Base-by-base conservation (phyloP, 345 rosid genomes). In the Sisymbrium irio region DNA sequence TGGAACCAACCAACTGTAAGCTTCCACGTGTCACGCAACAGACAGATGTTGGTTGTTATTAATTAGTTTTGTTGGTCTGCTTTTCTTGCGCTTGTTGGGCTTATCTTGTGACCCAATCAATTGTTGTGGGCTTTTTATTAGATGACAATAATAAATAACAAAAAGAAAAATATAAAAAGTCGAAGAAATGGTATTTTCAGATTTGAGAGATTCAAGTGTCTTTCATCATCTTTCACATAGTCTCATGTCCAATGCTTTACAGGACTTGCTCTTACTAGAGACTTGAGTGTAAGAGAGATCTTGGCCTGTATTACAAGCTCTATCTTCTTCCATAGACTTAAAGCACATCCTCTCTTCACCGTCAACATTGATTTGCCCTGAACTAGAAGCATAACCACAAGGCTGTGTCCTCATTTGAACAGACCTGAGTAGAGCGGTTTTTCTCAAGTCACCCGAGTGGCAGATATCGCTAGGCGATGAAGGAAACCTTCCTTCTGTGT, bases 391-490 rank as follows among this genome's bases (percentile, higher is more conserved):
- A 78, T 67, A 74, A 50, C 82, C 78, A 17, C 84, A 74, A 30
- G 99, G 94, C 28, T 92, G 94, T 22, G 94, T 75, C 79, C 96
- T 92, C 92, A 96, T 90, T 80, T 96, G 97, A 70, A 96, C 97
- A 22, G 98, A 96, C 72, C 97, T 87, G 79, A 96, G 78, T 51
- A 96, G 86, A 7, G 99, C 97, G 27, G 97, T 86, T 67, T 96
- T 89, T 65, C 97, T 87, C 72, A 96, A 77, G 79, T 92, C 97
- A 35, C 97, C 94, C 3, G 97, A 90, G 83, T 96, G 97, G 73
- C 98, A 90, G 65, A 96, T 96, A 76, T 96, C 98, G 57, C 98
- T 96, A 25, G 98, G 98, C 17, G 99, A 92, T 28, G 98, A 96
- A 0, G 98, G 98, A 76, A 96, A 86, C 75, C 97, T 83, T 39